A percentile compares a stretch with the other conserved stretches of the same genome.
These are phyloP conservation scores for Paraphoma chrysanthemicola DNA, from an alignment of 2,329 filamentous ascomycete species.

Conservation along the genomic window DNA sequence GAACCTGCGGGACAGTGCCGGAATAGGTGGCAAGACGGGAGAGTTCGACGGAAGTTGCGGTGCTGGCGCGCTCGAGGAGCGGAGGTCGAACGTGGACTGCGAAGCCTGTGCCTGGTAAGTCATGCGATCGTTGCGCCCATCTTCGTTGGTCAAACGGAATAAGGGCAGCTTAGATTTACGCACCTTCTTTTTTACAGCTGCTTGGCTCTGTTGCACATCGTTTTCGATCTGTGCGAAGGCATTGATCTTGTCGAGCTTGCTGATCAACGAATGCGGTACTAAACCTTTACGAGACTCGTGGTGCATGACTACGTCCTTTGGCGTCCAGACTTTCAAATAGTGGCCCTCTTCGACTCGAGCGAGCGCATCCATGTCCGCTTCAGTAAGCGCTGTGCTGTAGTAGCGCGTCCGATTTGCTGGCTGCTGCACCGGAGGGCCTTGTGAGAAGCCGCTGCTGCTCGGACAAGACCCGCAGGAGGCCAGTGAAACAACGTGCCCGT, in stretches of 20 bases:
- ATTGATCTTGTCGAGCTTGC: constrained; percentile 9
- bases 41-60: background rate
- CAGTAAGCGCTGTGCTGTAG: constrained; percentile 25
- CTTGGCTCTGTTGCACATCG: constrained; percentile 14
- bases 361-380: constrained; percentile 23
- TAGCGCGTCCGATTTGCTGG: constrained; percentile 21
- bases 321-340: constrained; percentile 25
- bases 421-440: background rate
- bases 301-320: constrained; percentile 9
- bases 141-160: constrained; percentile 10
- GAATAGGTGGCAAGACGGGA: background rate
- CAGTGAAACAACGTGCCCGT: background rate
- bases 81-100: constrained; percentile 8
- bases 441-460: background rate
- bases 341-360: constrained; percentile 21
- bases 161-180: constrained; percentile 10
- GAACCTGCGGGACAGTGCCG: background rate
- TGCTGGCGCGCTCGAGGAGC: constrained; percentile 6
- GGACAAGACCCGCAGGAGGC: background rate
- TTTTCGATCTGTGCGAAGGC: constrained; percentile 13
- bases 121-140: constrained; percentile 3
- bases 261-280: constrained; percentile 6
- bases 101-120: constrained; percentile 3
- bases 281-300: constrained; percentile 17
- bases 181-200: constrained; percentile 11